Conservation (phyloP, 768 basidiomycete genomes). For the Cubamyces lactineus region DNA sequence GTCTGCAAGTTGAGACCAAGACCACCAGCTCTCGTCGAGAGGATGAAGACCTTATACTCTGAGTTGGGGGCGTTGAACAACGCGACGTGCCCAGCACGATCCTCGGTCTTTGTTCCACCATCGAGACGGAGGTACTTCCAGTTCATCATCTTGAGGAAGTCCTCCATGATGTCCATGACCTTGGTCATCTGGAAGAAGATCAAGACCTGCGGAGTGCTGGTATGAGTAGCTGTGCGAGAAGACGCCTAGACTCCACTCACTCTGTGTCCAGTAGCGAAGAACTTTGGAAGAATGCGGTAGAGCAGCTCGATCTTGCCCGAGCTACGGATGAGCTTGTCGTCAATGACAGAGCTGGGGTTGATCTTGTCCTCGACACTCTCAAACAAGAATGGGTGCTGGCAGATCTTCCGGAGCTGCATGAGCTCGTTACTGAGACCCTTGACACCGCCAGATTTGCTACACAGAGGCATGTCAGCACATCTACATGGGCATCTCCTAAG, state of each 20-base stretch:
- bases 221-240: neutral
- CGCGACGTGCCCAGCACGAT: constrained; percentile 85
- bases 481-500: neutral
- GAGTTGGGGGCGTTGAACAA: constrained; percentile 89
- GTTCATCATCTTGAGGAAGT: constrained; percentile 86
- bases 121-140: constrained; percentile 93
- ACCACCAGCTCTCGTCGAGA: constrained; percentile 93
- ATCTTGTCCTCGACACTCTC: constrained; percentile 94
- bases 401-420: constrained; percentile 98
- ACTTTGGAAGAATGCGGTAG: constrained; percentile 90
- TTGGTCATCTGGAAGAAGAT: constrained; percentile 99
- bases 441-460: constrained; percentile 57
- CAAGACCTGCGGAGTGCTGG: constrained; percentile 61
- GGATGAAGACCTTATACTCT: constrained; percentile 88
- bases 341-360: constrained; percentile 78
- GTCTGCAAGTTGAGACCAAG: constrained; percentile 94
- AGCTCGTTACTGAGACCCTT: constrained; percentile 93
- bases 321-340: constrained; percentile 82
- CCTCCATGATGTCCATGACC: constrained; percentile 98
- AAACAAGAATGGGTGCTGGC: constrained; percentile 97
- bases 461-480: neutral
- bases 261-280: constrained; percentile 90
- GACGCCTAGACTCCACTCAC: constrained; percentile 42
- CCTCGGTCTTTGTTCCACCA: constrained; percentile 95
- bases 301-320: constrained; percentile 95